Percentiles rank a stretch among this genome's conserved stretches.
phyloP scores from a whole-genome alignment of 352 stramenopile species.

The Pythium guiyangense region DNA sequence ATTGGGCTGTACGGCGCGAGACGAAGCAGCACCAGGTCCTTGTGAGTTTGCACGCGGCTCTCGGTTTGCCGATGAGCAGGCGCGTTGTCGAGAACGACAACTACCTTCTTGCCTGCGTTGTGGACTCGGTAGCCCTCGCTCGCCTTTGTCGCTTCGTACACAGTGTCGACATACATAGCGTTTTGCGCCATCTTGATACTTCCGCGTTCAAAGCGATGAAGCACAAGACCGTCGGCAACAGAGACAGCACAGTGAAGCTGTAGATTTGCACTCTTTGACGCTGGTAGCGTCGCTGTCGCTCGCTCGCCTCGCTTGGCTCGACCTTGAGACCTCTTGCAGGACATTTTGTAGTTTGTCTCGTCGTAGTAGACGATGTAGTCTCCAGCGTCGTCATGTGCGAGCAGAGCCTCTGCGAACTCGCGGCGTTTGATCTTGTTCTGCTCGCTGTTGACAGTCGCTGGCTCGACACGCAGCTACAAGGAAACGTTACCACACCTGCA shows the following conservation, averaged over 20 bases:
- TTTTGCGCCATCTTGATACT: conserved; percentile 22
- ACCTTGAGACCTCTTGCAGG: conserved; percentile 11
- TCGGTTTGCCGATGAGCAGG: conserved; percentile 15
- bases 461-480: background rate
- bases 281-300: conserved; percentile 1
- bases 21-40: conserved; percentile 9
- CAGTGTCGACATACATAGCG: conserved; percentile 13
- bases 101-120: conserved; percentile 17
- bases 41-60: background rate
- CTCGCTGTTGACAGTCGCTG: conserved; percentile 16
- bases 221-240: conserved; percentile 2
- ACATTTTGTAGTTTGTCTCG: conserved; percentile 22
- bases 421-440: conserved; percentile 16
- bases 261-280: conserved; percentile 17
- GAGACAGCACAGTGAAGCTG: conserved; percentile 16
- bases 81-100: conserved; percentile 20
- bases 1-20: conserved; percentile 10
- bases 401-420: conserved; percentile 1
- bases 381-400: conserved; percentile 1
- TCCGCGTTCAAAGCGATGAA: conserved; percentile 4
- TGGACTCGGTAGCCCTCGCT: conserved; percentile 4
- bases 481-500: background rate
- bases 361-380: conserved; percentile 20
- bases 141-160: conserved; percentile 10
- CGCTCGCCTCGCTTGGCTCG: conserved; percentile 8